Evolutionary conservation across 1,284 basidiomycete species (phyloP), one percentile per base, ranked within the genome.

Genomic region (Moniliophthora roreri): DNA sequence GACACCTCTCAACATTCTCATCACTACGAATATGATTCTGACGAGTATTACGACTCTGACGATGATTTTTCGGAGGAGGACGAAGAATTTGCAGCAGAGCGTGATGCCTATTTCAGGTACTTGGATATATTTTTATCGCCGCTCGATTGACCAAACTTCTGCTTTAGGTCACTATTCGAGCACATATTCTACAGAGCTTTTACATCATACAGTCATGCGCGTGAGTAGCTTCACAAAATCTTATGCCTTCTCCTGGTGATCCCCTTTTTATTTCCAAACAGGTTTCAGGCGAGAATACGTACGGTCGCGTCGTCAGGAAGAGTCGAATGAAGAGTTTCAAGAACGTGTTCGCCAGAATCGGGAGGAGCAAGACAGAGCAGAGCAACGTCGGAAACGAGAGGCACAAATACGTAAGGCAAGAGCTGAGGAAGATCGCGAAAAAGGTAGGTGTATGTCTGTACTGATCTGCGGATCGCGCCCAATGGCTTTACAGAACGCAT

Each of bases 321-420:
- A 86, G 61, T 75, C 75, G 2, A 68, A 63, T 9, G 76, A 80
- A 52, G 69, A 83, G 61, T 80, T 79, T 50, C 63, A 76, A 51
- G 75, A 73, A 41, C 81, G 82, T 46, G 55, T 85, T n/a, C 74
- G 73, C 34, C 69, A 70, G 49, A 63, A 59, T 28, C 72, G 77
- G 34, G 79, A 84, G 64, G 80, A 82, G 44, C 82, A 80, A 60
- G 67, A 77, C 54, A 75, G 65, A 23, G 83, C 80, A 2, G 74
- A 79, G 56, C 74, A 73, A 57, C 78, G 81, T 34, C 73, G 80
- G 6, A 71, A 73, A 51, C 63, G 61, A 52, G 79, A 82, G 58
- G 73, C 74, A 26, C 69, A 69, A 18, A 64, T 63, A 8, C 75
- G 77, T 37, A 83, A 79, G 61, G 74, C 72, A 11, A 65, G 71